phyloP scores from a whole-genome alignment of 306 rosid species.

The Trifolium repens region DNA sequence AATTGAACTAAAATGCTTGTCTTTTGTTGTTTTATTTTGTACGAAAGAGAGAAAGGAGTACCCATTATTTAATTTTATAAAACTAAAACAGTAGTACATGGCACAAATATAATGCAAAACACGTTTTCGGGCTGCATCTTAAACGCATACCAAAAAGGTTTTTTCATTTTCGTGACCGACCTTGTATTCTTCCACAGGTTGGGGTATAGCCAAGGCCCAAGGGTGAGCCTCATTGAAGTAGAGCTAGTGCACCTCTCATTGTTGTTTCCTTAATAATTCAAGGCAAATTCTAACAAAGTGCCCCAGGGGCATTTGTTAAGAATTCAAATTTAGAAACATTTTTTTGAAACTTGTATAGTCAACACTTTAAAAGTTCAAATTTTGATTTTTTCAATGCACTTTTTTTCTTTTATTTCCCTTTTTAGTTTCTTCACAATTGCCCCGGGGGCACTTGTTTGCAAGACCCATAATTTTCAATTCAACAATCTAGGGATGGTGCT shows the following conservation, averaged over 20 bases:
- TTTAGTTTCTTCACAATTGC: no score
- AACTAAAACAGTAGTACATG: not conserved
- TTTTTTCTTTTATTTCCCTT: no score
- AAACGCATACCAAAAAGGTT: constrained; percentile 10
- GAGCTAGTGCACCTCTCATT: not conserved
- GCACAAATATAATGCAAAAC: constrained; percentile 11
- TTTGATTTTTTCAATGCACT: no score
- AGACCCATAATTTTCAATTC: not conserved
- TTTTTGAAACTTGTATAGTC: no score
- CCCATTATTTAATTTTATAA: not conserved
- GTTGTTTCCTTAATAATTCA: not conserved
- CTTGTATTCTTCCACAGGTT: constrained; percentile 16
- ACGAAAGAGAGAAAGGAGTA: not conserved
- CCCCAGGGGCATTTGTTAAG: no score
- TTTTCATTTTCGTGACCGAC: not conserved
- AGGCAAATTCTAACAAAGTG: no score
- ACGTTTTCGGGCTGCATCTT: constrained; percentile 10
- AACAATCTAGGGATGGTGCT: constrained; percentile 11
- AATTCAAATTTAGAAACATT: no score
- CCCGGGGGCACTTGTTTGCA: no score
- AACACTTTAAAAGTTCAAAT: no score
- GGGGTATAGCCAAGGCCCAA: constrained; percentile 6
- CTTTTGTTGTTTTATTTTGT: constrained; percentile 27
- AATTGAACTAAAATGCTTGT: not conserved
- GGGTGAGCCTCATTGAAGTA: constrained; percentile 14